Evolutionary conservation across 192 early-diverging fungal species (phyloP).

Genomic region (Umbelopsis sp.): DNA sequence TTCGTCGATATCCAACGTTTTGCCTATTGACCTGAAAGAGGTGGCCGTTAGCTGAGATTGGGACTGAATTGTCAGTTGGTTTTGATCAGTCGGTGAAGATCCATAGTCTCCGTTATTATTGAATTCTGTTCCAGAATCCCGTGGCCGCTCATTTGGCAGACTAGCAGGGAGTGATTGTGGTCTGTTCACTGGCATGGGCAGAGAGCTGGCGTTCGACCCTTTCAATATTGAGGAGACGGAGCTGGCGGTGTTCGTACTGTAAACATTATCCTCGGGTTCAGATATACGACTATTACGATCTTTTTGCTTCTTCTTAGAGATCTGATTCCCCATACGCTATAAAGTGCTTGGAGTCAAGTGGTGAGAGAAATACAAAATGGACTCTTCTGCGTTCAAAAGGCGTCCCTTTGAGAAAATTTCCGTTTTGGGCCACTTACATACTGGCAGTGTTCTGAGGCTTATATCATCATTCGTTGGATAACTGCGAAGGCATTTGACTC

Average conservation of each 20-base stretch:
- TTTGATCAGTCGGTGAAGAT: slow-evolving; percentile 23
- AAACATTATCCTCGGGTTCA: slow-evolving; percentile 31
- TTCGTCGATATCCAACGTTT: slow-evolving; percentile 70
- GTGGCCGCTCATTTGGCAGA: slow-evolving; percentile 3
- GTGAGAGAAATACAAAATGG: background rate
- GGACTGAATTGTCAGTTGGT: slow-evolving; percentile 19
- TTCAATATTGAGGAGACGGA: slow-evolving; percentile 40
- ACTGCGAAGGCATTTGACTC: too few relatives aligned
- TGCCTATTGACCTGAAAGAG: slow-evolving; percentile 30
- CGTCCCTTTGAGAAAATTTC: slow-evolving; percentile 23
- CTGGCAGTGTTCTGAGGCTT: background rate
- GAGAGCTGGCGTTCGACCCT: background rate
- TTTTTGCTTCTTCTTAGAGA: background rate
- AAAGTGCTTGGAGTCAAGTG: background rate
- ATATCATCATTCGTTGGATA: background rate
- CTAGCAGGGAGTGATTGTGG: background rate
- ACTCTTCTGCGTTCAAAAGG: background rate
- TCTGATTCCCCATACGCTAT: slow-evolving; percentile 17
- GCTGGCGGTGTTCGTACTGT: slow-evolving; percentile 35
- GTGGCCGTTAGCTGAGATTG: slow-evolving; percentile 29
- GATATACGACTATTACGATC: slow-evolving; percentile 6
- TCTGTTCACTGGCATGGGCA: slow-evolving; percentile 24
- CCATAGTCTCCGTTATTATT: slow-evolving; percentile 26
- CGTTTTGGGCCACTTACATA: background rate
- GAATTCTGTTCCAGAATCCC: slow-evolving; percentile 3